Base-by-base conservation (phyloP, 345 rosid species). In the Gossypium thurberi region DNA sequence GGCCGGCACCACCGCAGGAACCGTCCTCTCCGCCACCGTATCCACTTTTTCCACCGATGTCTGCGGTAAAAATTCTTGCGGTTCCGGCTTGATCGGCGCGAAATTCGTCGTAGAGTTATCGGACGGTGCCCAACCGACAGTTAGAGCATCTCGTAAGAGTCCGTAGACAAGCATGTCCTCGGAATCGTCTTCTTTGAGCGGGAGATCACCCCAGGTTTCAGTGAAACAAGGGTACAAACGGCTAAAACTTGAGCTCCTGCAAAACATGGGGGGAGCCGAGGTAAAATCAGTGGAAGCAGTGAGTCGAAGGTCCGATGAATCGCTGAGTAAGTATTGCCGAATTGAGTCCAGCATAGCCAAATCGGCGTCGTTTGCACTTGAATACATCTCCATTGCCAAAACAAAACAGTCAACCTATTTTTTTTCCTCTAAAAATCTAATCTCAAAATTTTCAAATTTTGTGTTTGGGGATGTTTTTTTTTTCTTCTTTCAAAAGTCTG, bases 181-280 rank as follows among this genome's bases (percentile, higher is more conserved):
- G 0, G 94, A 81, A 77, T 92, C 97, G 69, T 95, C 82, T 26
- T 86, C 91, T 76, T 85, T 84, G 58, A 95, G 75, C 0, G 99
- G 98, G 56, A 95, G 83, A 0, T 90, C 97, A 2, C 99, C 98
- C 98, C 99, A 95, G 43, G 83, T 91, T 53, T 92, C 98, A 0
- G 97, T 81, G 57, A 93, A 80, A 26, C 97, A 93, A 55, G 97
- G 92, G 81, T 85, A 80, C 85, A 88, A 79, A 11, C 87, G 74
- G 69, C 91, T 47, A 59, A 91, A 90, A 77, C 98, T 92, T 1
- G 90, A 78, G 77, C 84, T 86, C 86, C 92, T 40, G 79, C 78
- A 68, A 77, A 85, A 88, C 40, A 75, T 65, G 23, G 88, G 85
- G 20, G 75, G 74, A 43, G 68, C 23, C 55, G 53, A n/a, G 20